phyloP scores from a whole-genome alignment of 805 yeast genomes.

The Nakazawaea ishiwadae region DNA sequence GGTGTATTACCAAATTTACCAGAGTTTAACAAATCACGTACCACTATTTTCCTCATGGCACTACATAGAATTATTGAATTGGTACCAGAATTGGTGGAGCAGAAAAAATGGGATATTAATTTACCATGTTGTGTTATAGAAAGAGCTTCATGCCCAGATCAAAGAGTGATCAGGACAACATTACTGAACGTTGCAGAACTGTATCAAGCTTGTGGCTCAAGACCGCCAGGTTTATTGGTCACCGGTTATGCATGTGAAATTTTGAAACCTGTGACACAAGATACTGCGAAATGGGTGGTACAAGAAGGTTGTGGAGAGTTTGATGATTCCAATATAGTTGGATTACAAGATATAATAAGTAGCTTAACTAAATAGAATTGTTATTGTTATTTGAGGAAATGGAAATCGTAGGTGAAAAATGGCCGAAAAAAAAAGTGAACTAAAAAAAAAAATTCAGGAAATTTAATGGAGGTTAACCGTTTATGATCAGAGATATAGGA shows the following conservation, averaged over 20 bases:
- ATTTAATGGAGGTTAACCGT: neutral
- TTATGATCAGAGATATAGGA: neutral
- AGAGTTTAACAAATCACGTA: conserved; percentile 63
- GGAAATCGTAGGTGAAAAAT: no score
- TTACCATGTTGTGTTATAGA: conserved; percentile 85
- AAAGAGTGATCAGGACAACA: conserved; percentile 74
- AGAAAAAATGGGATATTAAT: conserved; percentile 59
- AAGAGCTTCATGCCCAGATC: conserved; percentile 91
- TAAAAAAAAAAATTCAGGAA: neutral
- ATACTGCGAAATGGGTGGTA: conserved; percentile 33
- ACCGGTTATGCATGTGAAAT: conserved; percentile 76
- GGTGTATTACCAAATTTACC: conserved; percentile 82
- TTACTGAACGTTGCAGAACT: conserved; percentile 66
- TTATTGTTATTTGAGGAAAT: no score
- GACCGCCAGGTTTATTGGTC: conserved; percentile 90
- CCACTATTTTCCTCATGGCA: conserved; percentile 88
- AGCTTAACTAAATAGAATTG: conserved; percentile 3
- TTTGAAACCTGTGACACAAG: conserved; percentile 24
- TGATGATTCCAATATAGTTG: conserved; percentile 2
- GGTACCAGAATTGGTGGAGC: conserved; percentile 36
- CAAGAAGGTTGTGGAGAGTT: conserved; percentile 36
- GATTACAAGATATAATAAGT: neutral
- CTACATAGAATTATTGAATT: conserved; percentile 68
- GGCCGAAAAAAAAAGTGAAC: neutral
- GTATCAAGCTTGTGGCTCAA: conserved; percentile 69